Base-by-base conservation (phyloP, 1,284 basidiomycete genomes). In the Irpex lacteus region DNA sequence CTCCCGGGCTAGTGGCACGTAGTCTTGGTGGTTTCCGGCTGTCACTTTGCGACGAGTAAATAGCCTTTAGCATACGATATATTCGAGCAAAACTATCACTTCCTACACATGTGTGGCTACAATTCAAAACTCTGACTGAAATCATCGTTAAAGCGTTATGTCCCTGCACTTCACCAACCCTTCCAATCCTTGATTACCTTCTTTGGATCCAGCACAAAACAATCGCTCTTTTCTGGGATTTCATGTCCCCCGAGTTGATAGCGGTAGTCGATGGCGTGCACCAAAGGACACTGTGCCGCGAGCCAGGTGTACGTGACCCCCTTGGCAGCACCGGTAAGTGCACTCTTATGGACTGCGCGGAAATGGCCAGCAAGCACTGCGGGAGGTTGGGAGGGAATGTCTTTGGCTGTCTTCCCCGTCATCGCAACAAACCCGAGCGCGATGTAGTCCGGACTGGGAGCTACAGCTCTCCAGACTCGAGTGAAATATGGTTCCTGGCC, bases 161-260 rank as follows among this genome's bases (percentile, higher is more conserved):
- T 6, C 32, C 32, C 1, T 1, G 6, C 1, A 34, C 5, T 34
- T 34, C 32, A 32, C 21, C 47, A 37, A n/a, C 36, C 21, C 8
- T 21, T 26, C 50, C 50, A 53, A 26, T 21, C 18, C 50, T 19
- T 18, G 18, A 53, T 26, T 9, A 18, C 18, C 50, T 1, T 26
- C 40, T 60, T 60, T 47, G 59, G 59, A 19, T 49, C 59, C 40
- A 60, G 19, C 26, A 60, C 40, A 47, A 60, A 60, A 47, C 59
- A 60, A 32, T 60, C 59, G 32, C 57, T 19, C 18, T 59, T 59
- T 15, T 15, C 37, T 7, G 40, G 59, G 15, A 26, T n/a, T 44
- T 44, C 57, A 8, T 7, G 8, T 2, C 47, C 59, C n/a, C 6
- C 59, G 38, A 7, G 21, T 26, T 37, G 47, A 19, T 60, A 60